Conservation (phyloP, 805 yeast genomes). For the Dipodascus albidus region DNA sequence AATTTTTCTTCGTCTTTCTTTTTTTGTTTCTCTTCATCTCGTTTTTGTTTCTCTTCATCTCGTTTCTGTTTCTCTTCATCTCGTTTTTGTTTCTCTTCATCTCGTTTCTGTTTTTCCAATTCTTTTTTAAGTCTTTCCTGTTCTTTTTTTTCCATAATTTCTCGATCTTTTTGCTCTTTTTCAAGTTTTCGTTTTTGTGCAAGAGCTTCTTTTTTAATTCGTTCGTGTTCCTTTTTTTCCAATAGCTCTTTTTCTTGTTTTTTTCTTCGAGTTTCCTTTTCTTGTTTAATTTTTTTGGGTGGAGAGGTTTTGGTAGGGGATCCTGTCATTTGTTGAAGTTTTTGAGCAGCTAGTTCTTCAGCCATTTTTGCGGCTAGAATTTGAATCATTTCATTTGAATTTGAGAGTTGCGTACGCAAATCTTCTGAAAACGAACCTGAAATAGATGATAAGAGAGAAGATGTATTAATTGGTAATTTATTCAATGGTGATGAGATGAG, state of each 20-base stretch:
- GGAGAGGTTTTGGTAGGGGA: background rate
- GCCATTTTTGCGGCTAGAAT: background rate
- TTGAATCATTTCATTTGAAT: background rate
- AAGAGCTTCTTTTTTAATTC: slow-evolving; percentile 8
- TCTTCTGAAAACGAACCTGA: background rate
- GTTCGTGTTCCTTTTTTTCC: slow-evolving; percentile 3
- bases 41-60: slow-evolving; percentile 11
- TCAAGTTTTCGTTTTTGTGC: slow-evolving; percentile 15
- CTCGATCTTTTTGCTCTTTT: slow-evolving; percentile 17
- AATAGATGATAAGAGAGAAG: background rate
- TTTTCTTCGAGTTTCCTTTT: slow-evolving; percentile 14
- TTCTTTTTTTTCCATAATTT: slow-evolving; percentile 8
- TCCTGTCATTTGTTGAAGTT: background rate
- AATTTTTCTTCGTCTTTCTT: slow-evolving; percentile 12
- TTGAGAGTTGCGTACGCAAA: background rate
- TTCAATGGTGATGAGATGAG: background rate
- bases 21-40: slow-evolving; percentile 9
- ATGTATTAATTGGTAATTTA: background rate
- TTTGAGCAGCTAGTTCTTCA: background rate
- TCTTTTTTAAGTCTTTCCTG: slow-evolving; percentile 15
- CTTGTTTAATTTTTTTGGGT: background rate
- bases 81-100: slow-evolving; percentile 12
- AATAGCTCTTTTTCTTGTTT: slow-evolving; percentile 12
- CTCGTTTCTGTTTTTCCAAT: slow-evolving; percentile 14
- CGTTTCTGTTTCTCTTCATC: slow-evolving; percentile 12